Evolutionary conservation across 495 filamentous ascomycete species (phyloP).

Genomic region (Penicillium samsonianum): DNA sequence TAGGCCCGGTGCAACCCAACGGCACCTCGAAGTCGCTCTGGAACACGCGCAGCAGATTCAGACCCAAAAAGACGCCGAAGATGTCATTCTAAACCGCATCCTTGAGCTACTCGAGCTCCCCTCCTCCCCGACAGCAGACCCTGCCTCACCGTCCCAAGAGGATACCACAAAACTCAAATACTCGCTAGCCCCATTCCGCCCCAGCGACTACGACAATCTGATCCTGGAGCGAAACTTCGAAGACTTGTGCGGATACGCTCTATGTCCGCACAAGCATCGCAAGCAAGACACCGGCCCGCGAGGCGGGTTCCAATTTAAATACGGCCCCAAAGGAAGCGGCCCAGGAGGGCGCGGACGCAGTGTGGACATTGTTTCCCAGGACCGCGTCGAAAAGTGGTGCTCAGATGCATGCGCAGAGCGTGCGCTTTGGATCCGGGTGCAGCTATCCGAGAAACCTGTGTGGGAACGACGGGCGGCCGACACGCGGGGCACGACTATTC

Average conservation of each 20-base stretch:
- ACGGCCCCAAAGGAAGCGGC: slow-evolving; percentile 51
- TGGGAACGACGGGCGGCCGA: slow-evolving; percentile 64
- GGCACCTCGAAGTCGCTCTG: slow-evolving; percentile 65
- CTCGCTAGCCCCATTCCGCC: slow-evolving; percentile 70
- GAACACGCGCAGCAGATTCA: slow-evolving; percentile 81
- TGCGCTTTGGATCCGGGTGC: slow-evolving; percentile 81
- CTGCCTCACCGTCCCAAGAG: slow-evolving; percentile 55
- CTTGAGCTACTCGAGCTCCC: slow-evolving; percentile 67
- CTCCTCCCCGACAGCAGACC: slow-evolving; percentile 49
- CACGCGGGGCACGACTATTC: slow-evolving; percentile 40
- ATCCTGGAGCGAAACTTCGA: slow-evolving; percentile 84
- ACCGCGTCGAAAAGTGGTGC: slow-evolving; percentile 85
- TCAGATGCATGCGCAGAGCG: slow-evolving; percentile 72
- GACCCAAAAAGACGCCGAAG: slow-evolving; percentile 70
- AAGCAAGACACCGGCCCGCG: slow-evolving; percentile 42
- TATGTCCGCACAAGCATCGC: slow-evolving; percentile 64
- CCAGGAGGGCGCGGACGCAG: slow-evolving; percentile 50
- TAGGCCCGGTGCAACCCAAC: slow-evolving; percentile 49
- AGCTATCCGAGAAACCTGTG: slow-evolving; percentile 74
- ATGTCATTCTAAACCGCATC: slow-evolving; percentile 67
- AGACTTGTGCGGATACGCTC: slow-evolving; percentile 74
- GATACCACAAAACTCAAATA: slow-evolving; percentile 61
- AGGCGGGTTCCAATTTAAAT: slow-evolving; percentile 50
- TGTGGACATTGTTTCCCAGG: slow-evolving; percentile 61
- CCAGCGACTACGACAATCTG: slow-evolving; percentile 81